Evolutionary conservation across 2,329 filamentous ascomycete species (phyloP), one percentile per base, ranked within the genome.

Genomic region (Cladosporium sp.): DNA sequence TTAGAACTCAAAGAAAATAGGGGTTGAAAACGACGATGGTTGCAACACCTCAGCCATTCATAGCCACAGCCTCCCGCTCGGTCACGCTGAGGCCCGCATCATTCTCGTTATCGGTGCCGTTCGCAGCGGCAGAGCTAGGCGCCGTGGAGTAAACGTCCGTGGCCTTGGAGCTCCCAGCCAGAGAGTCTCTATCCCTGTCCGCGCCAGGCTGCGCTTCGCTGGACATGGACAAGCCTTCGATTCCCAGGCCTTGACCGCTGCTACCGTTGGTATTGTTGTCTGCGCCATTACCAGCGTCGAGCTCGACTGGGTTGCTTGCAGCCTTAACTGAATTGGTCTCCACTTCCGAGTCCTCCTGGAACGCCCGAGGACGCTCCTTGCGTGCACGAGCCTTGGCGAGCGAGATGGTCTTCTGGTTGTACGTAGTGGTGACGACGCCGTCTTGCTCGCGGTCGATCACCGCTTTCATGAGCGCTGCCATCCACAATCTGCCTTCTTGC

Each of bases 401-500:
- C 29, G 91, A 95, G 64, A 99, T 97, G 0, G 95, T 99, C 82
- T 96, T 95, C 76, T 97, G 93, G 76, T 97, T 94, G 79, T 98
- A 98, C 3, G 93, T 97, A 3, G 91, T 95, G 23, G 92, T 93
- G 67, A 97, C 89, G 11, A 90, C 87, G 67, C 90, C 86, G 62
- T 72, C 72, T 73, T 87, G 81, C 71, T 99, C 95, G 67, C 94
- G 90, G 75, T 98, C 94, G 72, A 99, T 99, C 1, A 95, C 99
- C 12, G 95, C 95, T 80, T 99, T 99, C 92, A 99, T 96, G 61
- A 99, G 82, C 6, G 95, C 95, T 5, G 93, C 95, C 95, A 99
- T 99, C 95, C 95, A 99, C 49, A 96, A 82, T 14, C 95, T 88
- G 18, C 95, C 95, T 75, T 95, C 88, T 72, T 92, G 88, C 66